Evolutionary conservation across 2,329 filamentous ascomycete species (phyloP).

Genomic region (Huntiella moniliformis): DNA sequence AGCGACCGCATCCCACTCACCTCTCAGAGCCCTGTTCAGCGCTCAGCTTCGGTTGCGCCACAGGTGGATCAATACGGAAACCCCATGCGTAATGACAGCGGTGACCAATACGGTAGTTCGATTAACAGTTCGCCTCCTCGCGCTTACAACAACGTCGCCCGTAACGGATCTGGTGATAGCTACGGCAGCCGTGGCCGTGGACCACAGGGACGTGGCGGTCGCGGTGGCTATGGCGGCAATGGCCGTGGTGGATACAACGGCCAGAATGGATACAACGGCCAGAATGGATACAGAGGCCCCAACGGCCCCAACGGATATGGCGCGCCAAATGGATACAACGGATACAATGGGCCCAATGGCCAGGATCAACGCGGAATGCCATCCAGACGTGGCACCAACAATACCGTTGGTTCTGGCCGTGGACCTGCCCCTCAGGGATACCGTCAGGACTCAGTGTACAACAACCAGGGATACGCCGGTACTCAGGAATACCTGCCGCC

Average conservation of each 20-base stretch:
- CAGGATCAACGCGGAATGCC: slow-evolving; percentile 14
- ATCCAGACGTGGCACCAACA: slow-evolving; percentile 21
- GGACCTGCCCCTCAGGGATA: slow-evolving; percentile 18
- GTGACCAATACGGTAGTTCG: slow-evolving; percentile 10
- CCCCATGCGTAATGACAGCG: slow-evolving; percentile 17
- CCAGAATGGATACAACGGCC: slow-evolving; percentile 15
- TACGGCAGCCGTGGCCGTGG: slow-evolving; percentile 37
- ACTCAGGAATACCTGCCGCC: slow-evolving; percentile 18
- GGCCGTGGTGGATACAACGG: slow-evolving; percentile 31
- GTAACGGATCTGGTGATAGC: slow-evolving; percentile 25
- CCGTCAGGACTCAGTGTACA: neutral
- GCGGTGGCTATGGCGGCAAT: slow-evolving; percentile 26
- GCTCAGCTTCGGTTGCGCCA: slow-evolving; percentile 21
- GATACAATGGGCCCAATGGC: slow-evolving; percentile 16
- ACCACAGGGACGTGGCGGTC: slow-evolving; percentile 18
- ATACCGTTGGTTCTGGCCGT: slow-evolving; percentile 24
- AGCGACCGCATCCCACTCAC: slow-evolving; percentile 55
- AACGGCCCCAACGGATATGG: slow-evolving; percentile 30
- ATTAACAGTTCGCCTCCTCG: neutral
- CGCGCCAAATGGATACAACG: slow-evolving; percentile 16
- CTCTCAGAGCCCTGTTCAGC: slow-evolving; percentile 40
- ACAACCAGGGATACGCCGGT: slow-evolving; percentile 9
- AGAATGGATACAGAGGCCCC: slow-evolving; percentile 14
- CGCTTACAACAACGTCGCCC: neutral
- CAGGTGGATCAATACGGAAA: slow-evolving; percentile 48